Conservation (phyloP, 495 filamentous ascomycete species). For the Podospora appendiculata region DNA sequence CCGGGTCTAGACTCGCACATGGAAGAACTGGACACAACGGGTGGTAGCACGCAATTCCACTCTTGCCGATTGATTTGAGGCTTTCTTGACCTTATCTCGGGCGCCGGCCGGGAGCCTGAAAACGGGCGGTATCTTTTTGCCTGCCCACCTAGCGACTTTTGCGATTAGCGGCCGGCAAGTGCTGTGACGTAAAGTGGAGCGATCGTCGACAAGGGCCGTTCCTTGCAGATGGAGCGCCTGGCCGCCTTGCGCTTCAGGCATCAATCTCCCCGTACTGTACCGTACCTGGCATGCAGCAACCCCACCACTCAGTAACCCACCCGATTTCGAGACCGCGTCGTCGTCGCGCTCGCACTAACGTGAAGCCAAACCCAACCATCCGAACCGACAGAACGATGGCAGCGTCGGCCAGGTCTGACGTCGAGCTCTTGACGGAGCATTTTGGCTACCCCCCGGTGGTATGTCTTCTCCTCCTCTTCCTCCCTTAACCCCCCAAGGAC, state of each 20-base stretch:
- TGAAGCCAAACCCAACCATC: background rate
- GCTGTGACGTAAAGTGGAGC: slow-evolving; percentile 5
- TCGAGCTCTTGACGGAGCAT: slow-evolving; percentile 86
- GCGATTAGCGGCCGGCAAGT: slow-evolving; percentile 1
- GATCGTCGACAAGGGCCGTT: background rate
- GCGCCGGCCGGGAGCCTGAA: background rate
- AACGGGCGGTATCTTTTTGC: background rate
- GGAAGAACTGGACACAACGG: no score
- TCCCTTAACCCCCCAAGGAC: background rate
- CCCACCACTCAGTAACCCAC: background rate
- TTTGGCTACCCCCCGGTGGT: slow-evolving; percentile 91
- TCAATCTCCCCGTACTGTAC: no score
- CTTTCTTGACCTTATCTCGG: background rate
- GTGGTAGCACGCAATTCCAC: no score
- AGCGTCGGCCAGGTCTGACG: slow-evolving; percentile 35
- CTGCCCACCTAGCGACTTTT: background rate
- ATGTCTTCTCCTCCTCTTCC: slow-evolving; percentile 20
- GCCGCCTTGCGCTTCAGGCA: slow-evolving; percentile 21
- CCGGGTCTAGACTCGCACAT: no score
- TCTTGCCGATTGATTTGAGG: background rate
- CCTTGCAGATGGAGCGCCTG: background rate
- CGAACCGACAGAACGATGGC: slow-evolving; percentile 5
- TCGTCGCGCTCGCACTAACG: background rate
- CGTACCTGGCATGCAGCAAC: background rate
- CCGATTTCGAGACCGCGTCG: background rate